Percentiles rank a stretch among this genome's conserved stretches.
phyloP scores from a whole-genome alignment of 768 basidiomycete genomes.

The Clitopilus passeckerianus region DNA sequence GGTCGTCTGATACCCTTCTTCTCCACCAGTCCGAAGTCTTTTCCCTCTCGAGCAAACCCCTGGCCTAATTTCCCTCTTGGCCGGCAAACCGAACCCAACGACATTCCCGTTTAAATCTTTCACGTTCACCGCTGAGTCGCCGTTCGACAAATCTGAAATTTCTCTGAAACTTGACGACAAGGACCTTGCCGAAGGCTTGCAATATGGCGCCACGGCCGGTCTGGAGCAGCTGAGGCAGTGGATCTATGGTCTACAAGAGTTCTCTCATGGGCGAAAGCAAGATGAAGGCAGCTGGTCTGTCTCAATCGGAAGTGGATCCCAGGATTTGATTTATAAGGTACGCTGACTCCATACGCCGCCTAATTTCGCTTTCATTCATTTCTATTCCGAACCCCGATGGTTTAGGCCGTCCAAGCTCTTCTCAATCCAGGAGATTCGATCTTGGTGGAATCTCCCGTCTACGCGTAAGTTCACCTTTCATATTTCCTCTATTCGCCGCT shows the following conservation, averaged over 20 bases:
- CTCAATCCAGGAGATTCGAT: constrained; percentile 74
- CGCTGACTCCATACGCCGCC: constrained; percentile 8
- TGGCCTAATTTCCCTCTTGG: constrained; percentile 75
- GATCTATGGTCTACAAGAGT: constrained; percentile 68
- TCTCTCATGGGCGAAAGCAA: constrained; percentile 55
- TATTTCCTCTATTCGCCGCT: constrained; percentile 6
- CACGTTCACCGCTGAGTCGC: constrained; percentile 56
- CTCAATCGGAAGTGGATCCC: constrained; percentile 78
- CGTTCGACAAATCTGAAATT: constrained; percentile 37
- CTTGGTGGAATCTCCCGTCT: constrained; percentile 77
- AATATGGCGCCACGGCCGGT: constrained; percentile 74
- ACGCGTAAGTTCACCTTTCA: constrained; percentile 42
- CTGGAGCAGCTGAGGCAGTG: constrained; percentile 59
- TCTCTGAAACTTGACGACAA: constrained; percentile 49
- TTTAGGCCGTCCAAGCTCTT: constrained; percentile 61
- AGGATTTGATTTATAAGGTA: constrained; percentile 88
- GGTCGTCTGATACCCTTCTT: constrained; percentile 1
- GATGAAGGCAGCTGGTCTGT: constrained; percentile 66
- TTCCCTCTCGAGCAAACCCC: constrained; percentile 75
- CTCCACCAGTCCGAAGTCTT: constrained; percentile 54
- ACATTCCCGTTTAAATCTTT: constrained; percentile 90
- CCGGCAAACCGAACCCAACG: constrained; percentile 87
- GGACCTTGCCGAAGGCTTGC: constrained; percentile 65
- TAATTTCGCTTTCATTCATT: background rate
- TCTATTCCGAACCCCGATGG: background rate